A percentile compares a stretch with the other conserved stretches of the same genome.
These are phyloP conservation scores for Beauveria asiatica DNA, from an alignment of 2,329 filamentous ascomycete species.

Conservation along the genomic window DNA sequence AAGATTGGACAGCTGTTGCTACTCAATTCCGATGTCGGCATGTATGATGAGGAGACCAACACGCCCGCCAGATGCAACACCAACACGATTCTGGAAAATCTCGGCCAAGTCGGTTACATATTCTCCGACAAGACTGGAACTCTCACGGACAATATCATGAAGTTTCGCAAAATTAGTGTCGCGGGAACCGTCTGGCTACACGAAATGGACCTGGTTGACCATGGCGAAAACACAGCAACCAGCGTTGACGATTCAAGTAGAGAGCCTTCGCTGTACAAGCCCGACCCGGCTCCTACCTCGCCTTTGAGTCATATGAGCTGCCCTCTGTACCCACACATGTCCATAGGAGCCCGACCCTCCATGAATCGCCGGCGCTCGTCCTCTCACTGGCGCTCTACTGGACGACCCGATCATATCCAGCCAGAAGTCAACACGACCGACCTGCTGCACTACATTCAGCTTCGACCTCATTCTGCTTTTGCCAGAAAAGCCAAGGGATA, in stretches of 20 bases:
- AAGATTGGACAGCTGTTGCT: slow-evolving; percentile 73
- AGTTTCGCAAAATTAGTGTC: slow-evolving; percentile 85
- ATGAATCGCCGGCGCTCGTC: slow-evolving; percentile 33
- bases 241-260: slow-evolving; percentile 17
- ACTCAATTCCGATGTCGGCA: slow-evolving; percentile 71
- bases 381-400: slow-evolving; percentile 41
- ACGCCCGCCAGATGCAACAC: slow-evolving; percentile 86
- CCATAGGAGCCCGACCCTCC: slow-evolving; percentile 23
- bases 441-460: slow-evolving; percentile 67
- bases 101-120: slow-evolving; percentile 82
- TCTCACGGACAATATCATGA: slow-evolving; percentile 90
- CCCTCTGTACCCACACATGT: slow-evolving; percentile 23
- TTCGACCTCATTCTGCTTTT: slow-evolving; percentile 67
- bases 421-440: slow-evolving; percentile 60
- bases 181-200: slow-evolving; percentile 86
- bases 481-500: slow-evolving; percentile 74
- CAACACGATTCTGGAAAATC: slow-evolving; percentile 89
- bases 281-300: slow-evolving; percentile 20
- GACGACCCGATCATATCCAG: slow-evolving; percentile 40
- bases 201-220: slow-evolving; percentile 53
- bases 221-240: slow-evolving; percentile 14
- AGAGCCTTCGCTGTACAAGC: slow-evolving; percentile 21
- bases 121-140: slow-evolving; percentile 96
- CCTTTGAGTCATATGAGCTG: slow-evolving; percentile 19
- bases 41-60: slow-evolving; percentile 80